A percentile compares a stretch with the other conserved stretches of the same genome.
phyloP scores from a whole-genome alignment of 345 rosid species.

The Melaleuca alternifolia region DNA sequence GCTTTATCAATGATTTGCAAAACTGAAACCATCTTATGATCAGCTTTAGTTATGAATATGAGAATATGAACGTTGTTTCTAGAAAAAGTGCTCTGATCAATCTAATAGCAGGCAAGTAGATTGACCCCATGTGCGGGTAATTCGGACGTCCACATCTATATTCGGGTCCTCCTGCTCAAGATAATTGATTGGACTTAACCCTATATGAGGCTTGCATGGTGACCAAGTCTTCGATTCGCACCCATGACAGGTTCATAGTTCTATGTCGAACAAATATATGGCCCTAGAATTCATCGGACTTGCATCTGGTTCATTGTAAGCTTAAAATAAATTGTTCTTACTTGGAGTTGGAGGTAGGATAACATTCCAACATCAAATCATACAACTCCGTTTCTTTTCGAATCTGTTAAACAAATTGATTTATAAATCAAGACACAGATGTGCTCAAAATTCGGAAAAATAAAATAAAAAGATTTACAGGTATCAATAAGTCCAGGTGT shows the following conservation, averaged over 20 bases:
- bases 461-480: too few relatives aligned
- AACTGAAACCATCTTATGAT: neutral
- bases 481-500: too few relatives aligned
- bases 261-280: neutral
- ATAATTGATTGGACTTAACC: neutral
- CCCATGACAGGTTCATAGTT: too few relatives aligned
- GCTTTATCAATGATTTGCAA: neutral
- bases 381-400: too few relatives aligned
- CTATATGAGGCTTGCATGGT: neutral
- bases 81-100: neutral
- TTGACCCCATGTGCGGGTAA: too few relatives aligned
- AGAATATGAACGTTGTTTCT: too few relatives aligned
- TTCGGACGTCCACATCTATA: too few relatives aligned
- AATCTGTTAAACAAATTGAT: too few relatives aligned
- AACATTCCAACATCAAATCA: too few relatives aligned
- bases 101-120: neutral
- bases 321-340: neutral
- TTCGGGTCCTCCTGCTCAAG: neutral
- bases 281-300: neutral
- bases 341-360: neutral
- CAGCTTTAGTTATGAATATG: neutral
- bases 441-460: too few relatives aligned
- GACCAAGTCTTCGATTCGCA: too few relatives aligned
- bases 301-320: neutral
- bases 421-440: too few relatives aligned